phyloP scores from a whole-genome alignment of 2,329 filamentous ascomycete genomes.

The Pseudogymnoascus sp. region DNA sequence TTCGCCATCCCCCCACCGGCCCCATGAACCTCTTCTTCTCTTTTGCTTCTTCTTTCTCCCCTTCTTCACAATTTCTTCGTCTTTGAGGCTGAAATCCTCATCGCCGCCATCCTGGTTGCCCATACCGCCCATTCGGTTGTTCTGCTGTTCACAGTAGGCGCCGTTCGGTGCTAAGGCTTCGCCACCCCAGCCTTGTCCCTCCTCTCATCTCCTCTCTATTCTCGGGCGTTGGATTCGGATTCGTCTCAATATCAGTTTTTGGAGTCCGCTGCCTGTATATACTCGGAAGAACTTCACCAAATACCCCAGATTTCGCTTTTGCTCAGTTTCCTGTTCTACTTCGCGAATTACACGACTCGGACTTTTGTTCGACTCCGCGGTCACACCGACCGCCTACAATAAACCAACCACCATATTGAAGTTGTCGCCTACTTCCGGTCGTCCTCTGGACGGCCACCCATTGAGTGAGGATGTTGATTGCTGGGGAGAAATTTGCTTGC shows the following conservation, averaged over 20 bases:
- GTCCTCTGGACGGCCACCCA: slow-evolving; percentile 18
- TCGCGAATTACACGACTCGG: slow-evolving; percentile 15
- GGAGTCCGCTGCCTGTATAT: slow-evolving; percentile 9
- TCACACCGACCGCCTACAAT: slow-evolving; percentile 18
- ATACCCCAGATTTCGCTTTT: slow-evolving; percentile 14
- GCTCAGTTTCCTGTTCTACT: slow-evolving; percentile 10
- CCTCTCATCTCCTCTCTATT: slow-evolving; percentile 18
- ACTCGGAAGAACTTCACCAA: slow-evolving; percentile 13
- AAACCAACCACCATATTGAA: slow-evolving; percentile 16
- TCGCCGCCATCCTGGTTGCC: slow-evolving; percentile 17
- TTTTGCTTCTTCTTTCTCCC: slow-evolving; percentile 17
- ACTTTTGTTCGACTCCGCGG: slow-evolving; percentile 4
- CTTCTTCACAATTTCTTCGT: slow-evolving; percentile 14
- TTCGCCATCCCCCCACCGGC: slow-evolving; percentile 16
- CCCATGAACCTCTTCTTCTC: slow-evolving; percentile 16
- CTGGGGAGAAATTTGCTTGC: slow-evolving; percentile 97
- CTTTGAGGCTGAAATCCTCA: slow-evolving; percentile 14
- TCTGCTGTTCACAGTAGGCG: slow-evolving; percentile 18
- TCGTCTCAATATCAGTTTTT: slow-evolving; percentile 8
- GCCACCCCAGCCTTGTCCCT: slow-evolving; percentile 22
- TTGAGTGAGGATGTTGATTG: slow-evolving; percentile 59
- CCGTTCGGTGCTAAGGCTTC: slow-evolving; percentile 18
- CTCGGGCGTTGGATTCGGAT: slow-evolving; percentile 5
- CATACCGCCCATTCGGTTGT: slow-evolving; percentile 19
- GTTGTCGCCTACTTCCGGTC: slow-evolving; percentile 20